Conservation (phyloP, 257 asterid species). For the Solanum neorickii region DNA sequence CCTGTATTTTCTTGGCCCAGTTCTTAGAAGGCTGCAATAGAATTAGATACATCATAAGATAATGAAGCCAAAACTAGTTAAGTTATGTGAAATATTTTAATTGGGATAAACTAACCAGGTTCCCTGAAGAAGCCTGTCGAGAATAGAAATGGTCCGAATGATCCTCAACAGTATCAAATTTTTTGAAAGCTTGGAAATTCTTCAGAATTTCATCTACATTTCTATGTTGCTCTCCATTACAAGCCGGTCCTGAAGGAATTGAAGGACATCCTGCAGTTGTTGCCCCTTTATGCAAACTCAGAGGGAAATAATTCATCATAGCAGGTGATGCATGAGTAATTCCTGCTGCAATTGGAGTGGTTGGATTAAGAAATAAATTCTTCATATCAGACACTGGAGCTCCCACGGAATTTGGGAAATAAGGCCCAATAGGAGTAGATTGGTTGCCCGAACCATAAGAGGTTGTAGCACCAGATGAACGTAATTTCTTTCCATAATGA, state of each 20-base stretch:
- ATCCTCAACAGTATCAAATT: constrained; percentile 71
- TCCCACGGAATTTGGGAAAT: constrained; percentile 3
- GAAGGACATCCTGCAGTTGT: constrained; percentile 19
- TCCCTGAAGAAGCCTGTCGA: constrained; percentile 17
- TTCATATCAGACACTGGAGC: constrained; percentile 7
- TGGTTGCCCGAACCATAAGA: background rate
- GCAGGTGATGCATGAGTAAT: background rate
- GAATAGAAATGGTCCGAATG: constrained; percentile 53
- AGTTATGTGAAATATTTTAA: background rate
- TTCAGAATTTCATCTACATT: constrained; percentile 33
- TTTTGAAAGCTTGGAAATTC: constrained; percentile 39
- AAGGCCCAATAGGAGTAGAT: background rate
- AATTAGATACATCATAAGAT: background rate
- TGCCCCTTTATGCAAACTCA: constrained; percentile 9
- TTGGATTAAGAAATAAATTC: constrained; percentile 7
- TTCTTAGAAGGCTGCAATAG: constrained; percentile 46
- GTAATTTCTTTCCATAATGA: constrained; percentile 12
- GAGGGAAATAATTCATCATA: constrained; percentile 6
- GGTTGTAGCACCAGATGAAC: background rate
- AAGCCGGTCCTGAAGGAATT: constrained; percentile 1
- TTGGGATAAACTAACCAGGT: constrained; percentile 26
- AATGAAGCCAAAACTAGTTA: background rate
- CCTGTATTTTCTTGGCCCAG: constrained; percentile 89
- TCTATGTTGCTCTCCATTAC: constrained; percentile 9
- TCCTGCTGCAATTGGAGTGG: background rate